Base-by-base conservation (phyloP, 371 early-diverging fungal genomes). In the Saksenaea oblongispora region DNA sequence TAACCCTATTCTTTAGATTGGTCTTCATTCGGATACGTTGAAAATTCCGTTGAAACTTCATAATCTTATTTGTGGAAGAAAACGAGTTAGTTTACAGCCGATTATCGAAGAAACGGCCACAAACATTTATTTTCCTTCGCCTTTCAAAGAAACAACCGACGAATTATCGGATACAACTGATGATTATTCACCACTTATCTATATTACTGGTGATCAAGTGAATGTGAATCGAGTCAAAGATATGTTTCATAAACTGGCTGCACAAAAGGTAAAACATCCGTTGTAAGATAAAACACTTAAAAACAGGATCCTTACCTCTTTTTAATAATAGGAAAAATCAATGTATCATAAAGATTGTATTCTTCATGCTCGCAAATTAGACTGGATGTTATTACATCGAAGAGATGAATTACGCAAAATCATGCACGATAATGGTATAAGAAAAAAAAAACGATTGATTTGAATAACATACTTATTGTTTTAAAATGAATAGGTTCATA, bases 71-170 rank as follows among this genome's bases (percentile, higher is more conserved):
- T 85, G 89, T n/a, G 93, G 93, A n/a, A 82, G 87, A 56, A 92
- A 90, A 62, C 78, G 88, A 41, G 79, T 79, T 27, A 81, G 83
- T 7, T 65, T 93, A 42, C 85, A 89, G 55, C 71, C 84, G 3
- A 82, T 93, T 53, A 91, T 92, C 84, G 84, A 89, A 58, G 87
- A 88, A 59, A 87, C 87, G n/a, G 54, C 81, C n/a, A 91, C 90
- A 35, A 90, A 85, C 69, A 86, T 93, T 41, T 92, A 91, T 72
- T 73, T 92, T 53, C 87, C 93, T 17, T 86, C 87, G 0, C 86
- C 88, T 5, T 85, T 92, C 64, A 67, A 78, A 11, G 74, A 62
- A 28, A 36, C 54, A 1, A 55, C 54, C 26, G 66, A 66, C 26
- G 69, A 72, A 56, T 39, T 65, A 3, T 61, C 67, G 18, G 65